phyloP scores from a whole-genome alignment of 176 grass and related monocot species.

The Oryza officinalis region DNA sequence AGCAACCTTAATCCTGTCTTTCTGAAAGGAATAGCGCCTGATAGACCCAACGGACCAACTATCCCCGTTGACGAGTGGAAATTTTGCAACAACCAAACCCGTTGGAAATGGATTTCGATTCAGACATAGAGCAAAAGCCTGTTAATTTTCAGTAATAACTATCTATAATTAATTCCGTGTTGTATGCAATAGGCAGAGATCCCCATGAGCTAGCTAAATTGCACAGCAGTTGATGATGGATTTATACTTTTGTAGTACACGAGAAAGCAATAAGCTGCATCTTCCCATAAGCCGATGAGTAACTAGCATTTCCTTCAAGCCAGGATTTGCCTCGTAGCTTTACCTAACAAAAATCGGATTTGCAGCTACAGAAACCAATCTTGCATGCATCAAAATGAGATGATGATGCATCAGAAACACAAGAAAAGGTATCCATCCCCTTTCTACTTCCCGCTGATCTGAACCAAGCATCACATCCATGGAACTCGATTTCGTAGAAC shows the following conservation, averaged over 20 bases:
- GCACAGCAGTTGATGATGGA: not conserved
- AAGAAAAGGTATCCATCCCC: not conserved
- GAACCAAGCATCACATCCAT: not conserved
- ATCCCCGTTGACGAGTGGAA: not conserved
- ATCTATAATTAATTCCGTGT: not conserved
- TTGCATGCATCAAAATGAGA: not conserved
- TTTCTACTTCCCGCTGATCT: not conserved
- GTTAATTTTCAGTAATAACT: not conserved
- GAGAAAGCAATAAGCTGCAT: not conserved
- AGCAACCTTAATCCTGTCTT: not conserved
- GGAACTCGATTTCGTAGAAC: not conserved
- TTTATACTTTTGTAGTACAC: not conserved
- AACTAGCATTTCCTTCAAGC: not conserved
- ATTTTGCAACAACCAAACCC: not conserved
- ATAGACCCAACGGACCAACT: not conserved
- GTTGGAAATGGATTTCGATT: not conserved
- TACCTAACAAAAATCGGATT: not conserved
- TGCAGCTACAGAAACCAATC: not conserved
- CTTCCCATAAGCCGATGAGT: not conserved
- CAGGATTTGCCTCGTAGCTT: not conserved
- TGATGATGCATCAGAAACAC: not conserved
- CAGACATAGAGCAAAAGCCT: not conserved
- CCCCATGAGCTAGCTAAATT: not conserved
- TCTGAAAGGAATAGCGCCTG: slow-evolving; percentile 35
- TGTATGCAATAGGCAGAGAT: not conserved